Base-by-base conservation (phyloP, 768 basidiomycete genomes). In the Leccinellum albellum region DNA sequence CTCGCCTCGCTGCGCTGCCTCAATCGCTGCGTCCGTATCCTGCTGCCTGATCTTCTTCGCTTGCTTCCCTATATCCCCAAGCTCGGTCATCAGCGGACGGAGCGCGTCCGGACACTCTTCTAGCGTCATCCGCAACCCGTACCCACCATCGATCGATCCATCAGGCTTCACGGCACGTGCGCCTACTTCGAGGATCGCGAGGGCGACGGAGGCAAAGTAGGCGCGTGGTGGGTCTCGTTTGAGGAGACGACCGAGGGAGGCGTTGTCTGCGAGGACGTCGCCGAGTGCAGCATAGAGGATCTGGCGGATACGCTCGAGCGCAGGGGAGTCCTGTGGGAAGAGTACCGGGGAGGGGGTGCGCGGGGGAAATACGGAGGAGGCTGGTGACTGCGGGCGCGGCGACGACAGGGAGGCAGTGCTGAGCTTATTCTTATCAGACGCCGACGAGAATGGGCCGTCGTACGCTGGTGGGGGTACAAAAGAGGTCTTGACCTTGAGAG, bases 241-340 rank as follows among this genome's bases (percentile, higher is more conserved):
- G 55, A 93, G 80, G 10, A 88, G 77, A 0, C 64, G 55, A 3
- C 81, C 80, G 6, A 94, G 78, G 3, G 78, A 74, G 0, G 81
- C 78, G 13, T 76, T 79, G 4, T 75, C 74, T 50, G 84, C 79
- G 46, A 93, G 77, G 1, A 81, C 83, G 60, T 90, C 89, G 0
- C 79, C 90, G 3, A 94, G 77, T 2, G 89, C 82, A 0, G 91
- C 89, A 70, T 93, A 94, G 17, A 94, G 80, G 0, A 91, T 92
- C 71, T 94, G 91, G 26, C 92, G 87, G 57, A 94, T 93, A 66
- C 88, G 77, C 55, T 85, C 82, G 61, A 94, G 87, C 0, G 84
- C 86, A 0, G 81, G 79, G 45, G 74, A 70, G 31, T 66, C 42
- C 13, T 63, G 60, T 17, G 67, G 63, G 44, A 72, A 69, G 42